Percentiles rank a stretch among this genome's conserved stretches.
Evolutionary conservation across 2,329 filamentous ascomycete genomes (phyloP).

Genomic region (Pseudogymnoascus sp.): DNA sequence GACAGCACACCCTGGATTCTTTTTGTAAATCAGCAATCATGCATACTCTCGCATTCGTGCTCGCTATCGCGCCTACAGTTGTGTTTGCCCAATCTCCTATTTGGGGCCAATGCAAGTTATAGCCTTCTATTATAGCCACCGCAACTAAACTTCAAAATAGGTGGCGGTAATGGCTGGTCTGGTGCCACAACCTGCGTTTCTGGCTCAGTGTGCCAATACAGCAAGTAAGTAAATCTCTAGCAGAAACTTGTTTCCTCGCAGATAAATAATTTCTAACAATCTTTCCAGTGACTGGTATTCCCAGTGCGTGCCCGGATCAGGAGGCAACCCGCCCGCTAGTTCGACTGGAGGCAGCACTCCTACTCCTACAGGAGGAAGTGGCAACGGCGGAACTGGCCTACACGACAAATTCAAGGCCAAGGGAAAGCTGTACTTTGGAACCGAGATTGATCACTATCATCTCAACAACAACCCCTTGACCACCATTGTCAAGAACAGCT

Average conservation of each 20-base stretch:
- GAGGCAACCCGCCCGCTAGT: background rate
- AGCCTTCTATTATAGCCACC: background rate
- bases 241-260: background rate
- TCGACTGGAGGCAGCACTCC: background rate
- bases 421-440: slow-evolving; percentile 60
- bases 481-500: slow-evolving; percentile 50
- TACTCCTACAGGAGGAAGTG: background rate
- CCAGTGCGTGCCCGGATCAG: slow-evolving; percentile 11
- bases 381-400: slow-evolving; percentile 35
- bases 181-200: background rate
- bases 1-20: background rate
- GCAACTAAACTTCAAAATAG: background rate
- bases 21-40: background rate
- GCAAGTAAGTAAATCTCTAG: background rate
- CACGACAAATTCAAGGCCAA: slow-evolving; percentile 49
- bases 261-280: background rate
- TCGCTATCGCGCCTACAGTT: background rate
- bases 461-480: slow-evolving; percentile 42
- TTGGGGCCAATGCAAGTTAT: background rate
- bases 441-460: slow-evolving; percentile 44
- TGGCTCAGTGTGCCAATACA: background rate
- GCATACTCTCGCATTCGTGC: background rate
- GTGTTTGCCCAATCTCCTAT: background rate
- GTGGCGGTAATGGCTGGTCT: background rate
- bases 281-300: slow-evolving; percentile 9